These are phyloP conservation scores for Nakazawaea anatomiae DNA, from an alignment of 805 yeast species.

Conservation along the genomic window DNA sequence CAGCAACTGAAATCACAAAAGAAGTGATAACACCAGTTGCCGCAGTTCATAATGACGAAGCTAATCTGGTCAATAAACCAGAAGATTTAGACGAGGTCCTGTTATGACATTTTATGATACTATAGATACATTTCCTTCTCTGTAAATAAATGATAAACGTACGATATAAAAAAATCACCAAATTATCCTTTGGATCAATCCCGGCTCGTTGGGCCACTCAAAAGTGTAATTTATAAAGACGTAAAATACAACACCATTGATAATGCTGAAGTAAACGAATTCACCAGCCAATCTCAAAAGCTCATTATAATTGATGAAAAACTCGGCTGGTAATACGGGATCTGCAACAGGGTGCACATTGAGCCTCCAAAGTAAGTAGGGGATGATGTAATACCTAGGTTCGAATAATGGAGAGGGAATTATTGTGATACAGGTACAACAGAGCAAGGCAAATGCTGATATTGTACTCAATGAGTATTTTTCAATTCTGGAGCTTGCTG, in stretches of 20 bases:
- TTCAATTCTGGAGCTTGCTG: constrained; percentile 15
- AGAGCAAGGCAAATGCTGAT: constrained; percentile 43
- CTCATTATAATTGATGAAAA: constrained; percentile 17
- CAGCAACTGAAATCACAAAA: constrained; percentile 8
- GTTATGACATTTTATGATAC: constrained; percentile 1
- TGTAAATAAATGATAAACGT: no score
- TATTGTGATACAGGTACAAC: constrained; percentile 53
- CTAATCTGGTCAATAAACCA: neutral
- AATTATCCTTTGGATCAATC: constrained; percentile 67
- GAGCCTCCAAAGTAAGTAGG: constrained; percentile 70
- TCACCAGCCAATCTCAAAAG: constrained; percentile 43
- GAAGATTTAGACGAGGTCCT: constrained; percentile 6
- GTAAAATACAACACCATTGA: constrained; percentile 46
- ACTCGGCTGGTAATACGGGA: constrained; percentile 18
- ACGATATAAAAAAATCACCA: constrained; percentile 49
- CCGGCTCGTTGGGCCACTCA: constrained; percentile 58
- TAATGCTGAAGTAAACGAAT: constrained; percentile 50
- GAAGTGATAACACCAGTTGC: no score
- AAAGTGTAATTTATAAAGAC: constrained; percentile 62
- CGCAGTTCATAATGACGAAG: no score
- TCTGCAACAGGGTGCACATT: constrained; percentile 36
- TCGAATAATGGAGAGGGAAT: constrained; percentile 91
- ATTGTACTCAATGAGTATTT: constrained; percentile 22
- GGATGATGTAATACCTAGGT: constrained; percentile 86
- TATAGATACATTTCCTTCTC: no score